Base-by-base conservation (phyloP, 495 filamentous ascomycete genomes). In the Neurospora tetrasperma region DNA sequence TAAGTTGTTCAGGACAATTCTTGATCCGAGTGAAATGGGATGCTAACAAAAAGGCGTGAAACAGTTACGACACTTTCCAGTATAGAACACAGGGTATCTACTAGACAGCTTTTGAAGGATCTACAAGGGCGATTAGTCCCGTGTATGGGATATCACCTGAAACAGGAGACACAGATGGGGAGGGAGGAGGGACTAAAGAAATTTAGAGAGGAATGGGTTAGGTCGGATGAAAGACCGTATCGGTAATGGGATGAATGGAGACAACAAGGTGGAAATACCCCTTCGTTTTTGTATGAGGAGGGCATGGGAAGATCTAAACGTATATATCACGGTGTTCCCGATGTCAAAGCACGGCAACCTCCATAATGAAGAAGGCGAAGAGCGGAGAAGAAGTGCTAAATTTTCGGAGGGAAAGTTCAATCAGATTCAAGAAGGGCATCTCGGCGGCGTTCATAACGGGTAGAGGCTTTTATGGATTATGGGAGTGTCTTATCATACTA, bases 31-130 rank as follows among this genome's bases (percentile, higher is more conserved):
- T 3, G 40, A 18, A 39, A 10, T 10, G 35, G 72, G 43, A 38
- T 70, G 48, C 70, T 76, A 69, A 74, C 31, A 41, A 41, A 70
- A 54, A 9, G n/a, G 42, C 12, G 74, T 72, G 14, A n/a, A 10
- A 11, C 70, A 90, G 89, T 80, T 93, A 93, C 80, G 91, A 93
- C 80, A 92, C 91, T 73, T 93, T 92, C 81, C 91, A 93, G 77
- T 93, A 93, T 81, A 85, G 91, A 71, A 92, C 91, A 5, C 91
- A 93, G 80, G 91, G 91, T 78, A 93, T 93, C 79, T 93, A 93
- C 79, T 93, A 76, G 72, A 71, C 31, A 59, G 5, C 0, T 38
- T 38, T 20, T 7, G 11, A 23, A 27, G 20, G 48, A 14, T 27
- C 46, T 54, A 2, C 4, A 9, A 54, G 11, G 46, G 6, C 1